Evolutionary conservation across 495 filamentous ascomycete genomes (phyloP).

Genomic region (Tuber umbilicatum): DNA sequence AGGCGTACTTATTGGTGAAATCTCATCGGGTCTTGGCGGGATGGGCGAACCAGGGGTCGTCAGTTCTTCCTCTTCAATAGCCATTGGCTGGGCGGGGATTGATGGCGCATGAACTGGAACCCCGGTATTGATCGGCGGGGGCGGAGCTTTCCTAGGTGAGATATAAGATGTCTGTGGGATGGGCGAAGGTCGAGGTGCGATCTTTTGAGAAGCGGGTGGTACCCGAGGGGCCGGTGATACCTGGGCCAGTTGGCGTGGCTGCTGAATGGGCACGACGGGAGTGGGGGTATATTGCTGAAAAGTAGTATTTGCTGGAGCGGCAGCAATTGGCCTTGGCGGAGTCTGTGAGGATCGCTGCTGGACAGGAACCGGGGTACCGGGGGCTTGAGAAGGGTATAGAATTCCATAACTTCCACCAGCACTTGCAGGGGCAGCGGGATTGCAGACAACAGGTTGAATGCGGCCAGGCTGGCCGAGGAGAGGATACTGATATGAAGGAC

Average conservation of each 20-base stretch:
- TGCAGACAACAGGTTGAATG: not conserved
- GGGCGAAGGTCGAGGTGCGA: constrained; percentile 28
- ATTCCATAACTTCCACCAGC: constrained; percentile 14
- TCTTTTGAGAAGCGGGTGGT: constrained; percentile 28
- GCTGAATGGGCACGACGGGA: constrained; percentile 29
- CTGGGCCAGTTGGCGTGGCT: constrained; percentile 37
- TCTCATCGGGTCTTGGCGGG: constrained; percentile 39
- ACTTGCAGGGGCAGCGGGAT: not conserved
- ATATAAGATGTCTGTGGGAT: constrained; percentile 11
- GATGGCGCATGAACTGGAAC: constrained; percentile 10
- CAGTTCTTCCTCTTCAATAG: constrained; percentile 17
- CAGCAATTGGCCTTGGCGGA: constrained; percentile 21
- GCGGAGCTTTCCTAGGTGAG: constrained; percentile 28
- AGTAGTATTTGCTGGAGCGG: constrained; percentile 13
- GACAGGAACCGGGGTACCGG: constrained; percentile 13
- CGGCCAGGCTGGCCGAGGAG: not conserved
- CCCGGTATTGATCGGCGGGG: constrained; percentile 35
- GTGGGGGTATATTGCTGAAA: constrained; percentile 27
- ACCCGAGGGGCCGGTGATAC: constrained; percentile 5
- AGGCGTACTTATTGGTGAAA: constrained; percentile 41
- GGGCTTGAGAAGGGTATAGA: constrained; percentile 19
- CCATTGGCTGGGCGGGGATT: constrained; percentile 10
- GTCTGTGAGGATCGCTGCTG: constrained; percentile 21
- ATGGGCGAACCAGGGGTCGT: constrained; percentile 36
- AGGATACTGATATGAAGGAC: constrained; percentile 6